Conservation (phyloP, 192 early-diverging fungal species). For the Umbelopsis vinacea region DNA sequence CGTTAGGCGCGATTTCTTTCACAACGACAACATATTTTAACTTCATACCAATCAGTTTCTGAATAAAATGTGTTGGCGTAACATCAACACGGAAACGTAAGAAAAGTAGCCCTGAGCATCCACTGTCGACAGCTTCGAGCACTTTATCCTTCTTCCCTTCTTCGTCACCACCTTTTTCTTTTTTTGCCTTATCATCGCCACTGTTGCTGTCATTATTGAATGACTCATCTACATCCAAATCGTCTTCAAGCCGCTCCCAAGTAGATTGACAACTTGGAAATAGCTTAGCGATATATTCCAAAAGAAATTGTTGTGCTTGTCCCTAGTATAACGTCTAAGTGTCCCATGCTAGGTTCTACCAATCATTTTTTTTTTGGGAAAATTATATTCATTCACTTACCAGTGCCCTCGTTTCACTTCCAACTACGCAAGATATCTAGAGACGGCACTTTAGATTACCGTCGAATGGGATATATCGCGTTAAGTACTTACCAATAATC, state of each 20-base stretch:
- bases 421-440: slow-evolving; percentile 29
- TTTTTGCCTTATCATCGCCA: neutral
- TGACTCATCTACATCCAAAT: slow-evolving; percentile 34
- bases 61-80: slow-evolving; percentile 44
- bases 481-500: slow-evolving; percentile 27
- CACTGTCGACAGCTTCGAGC: slow-evolving; percentile 54
- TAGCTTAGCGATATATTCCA: slow-evolving; percentile 28
- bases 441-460: no score
- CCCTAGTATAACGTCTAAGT: slow-evolving; percentile 6
- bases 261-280: slow-evolving; percentile 32
- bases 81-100: slow-evolving; percentile 50
- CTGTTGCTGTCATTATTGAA: neutral
- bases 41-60: slow-evolving; percentile 43
- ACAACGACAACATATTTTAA: neutral
- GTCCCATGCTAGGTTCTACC: neutral
- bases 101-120: slow-evolving; percentile 52
- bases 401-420: slow-evolving; percentile 39
- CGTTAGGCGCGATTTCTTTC: neutral
- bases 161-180: neutral
- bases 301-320: slow-evolving; percentile 33
- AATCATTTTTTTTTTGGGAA: neutral
- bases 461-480: no score
- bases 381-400: slow-evolving; percentile 14
- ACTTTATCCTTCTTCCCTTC: slow-evolving; percentile 13
- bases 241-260: slow-evolving; percentile 35